Conservation (phyloP, 768 basidiomycete genomes). For the Amanita brunnescens region DNA sequence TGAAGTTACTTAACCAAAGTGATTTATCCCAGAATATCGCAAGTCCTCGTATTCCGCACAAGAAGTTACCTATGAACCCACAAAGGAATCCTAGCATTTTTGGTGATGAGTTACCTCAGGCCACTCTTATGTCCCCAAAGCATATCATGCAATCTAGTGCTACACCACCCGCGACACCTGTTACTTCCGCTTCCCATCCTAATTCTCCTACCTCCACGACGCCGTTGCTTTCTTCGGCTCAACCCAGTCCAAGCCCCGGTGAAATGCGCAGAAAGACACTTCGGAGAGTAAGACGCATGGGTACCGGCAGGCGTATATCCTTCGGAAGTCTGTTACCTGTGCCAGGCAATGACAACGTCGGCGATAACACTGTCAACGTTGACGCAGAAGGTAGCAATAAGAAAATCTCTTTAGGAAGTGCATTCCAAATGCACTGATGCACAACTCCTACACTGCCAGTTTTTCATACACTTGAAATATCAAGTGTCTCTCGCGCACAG, state of each 20-base stretch:
- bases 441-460: neutral
- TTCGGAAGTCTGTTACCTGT: constrained; percentile 45
- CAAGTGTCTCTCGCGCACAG: neutral
- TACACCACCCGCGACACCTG: constrained; percentile 12
- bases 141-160: constrained; percentile 3
- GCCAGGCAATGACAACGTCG: constrained; percentile 27
- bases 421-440: constrained; percentile 54
- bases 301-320: constrained; percentile 51
- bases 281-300: constrained; percentile 39
- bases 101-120: constrained; percentile 49
- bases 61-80: constrained; percentile 35
- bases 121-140: neutral
- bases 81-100: constrained; percentile 59
- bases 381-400: constrained; percentile 11
- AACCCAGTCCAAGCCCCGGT: constrained; percentile 6
- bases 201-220: constrained; percentile 8
- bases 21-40: constrained; percentile 2
- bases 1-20: neutral
- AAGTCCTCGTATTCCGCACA: constrained; percentile 10
- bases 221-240: constrained; percentile 8
- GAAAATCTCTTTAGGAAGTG: constrained; percentile 48
- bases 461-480: neutral
- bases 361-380: constrained; percentile 18
- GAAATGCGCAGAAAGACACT: constrained; percentile 31
- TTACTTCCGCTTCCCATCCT: constrained; percentile 7